Evolutionary conservation across 2,329 filamentous ascomycete species (phyloP).

Genomic region (Coniochaeta prunicola): DNA sequence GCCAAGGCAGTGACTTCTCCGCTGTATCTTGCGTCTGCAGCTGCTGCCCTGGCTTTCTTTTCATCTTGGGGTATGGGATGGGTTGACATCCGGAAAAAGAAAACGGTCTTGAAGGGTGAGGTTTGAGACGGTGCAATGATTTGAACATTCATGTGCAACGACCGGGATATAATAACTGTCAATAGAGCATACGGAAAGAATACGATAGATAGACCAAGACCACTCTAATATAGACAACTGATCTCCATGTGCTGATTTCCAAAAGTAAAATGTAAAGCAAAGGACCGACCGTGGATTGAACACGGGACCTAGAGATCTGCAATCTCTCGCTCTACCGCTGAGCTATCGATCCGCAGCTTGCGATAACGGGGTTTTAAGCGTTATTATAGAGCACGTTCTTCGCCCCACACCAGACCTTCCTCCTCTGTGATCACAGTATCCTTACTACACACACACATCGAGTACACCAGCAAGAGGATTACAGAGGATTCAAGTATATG

Average conservation of each 20-base stretch:
- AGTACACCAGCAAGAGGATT: too few relatives aligned
- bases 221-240: too few relatives aligned
- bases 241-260: too few relatives aligned
- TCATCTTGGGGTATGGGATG: slow-evolving; percentile 37
- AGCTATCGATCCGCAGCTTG: neutral
- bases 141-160: too few relatives aligned
- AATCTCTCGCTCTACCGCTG: neutral
- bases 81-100: slow-evolving; percentile 32
- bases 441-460: too few relatives aligned
- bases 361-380: neutral
- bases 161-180: too few relatives aligned
- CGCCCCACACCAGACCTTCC: neutral
- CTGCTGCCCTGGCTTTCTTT: slow-evolving; percentile 26
- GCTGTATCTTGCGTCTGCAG: slow-evolving; percentile 31
- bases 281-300: neutral
- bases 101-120: neutral
- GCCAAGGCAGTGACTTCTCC: slow-evolving; percentile 24
- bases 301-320: neutral
- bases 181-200: too few relatives aligned
- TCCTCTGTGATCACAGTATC: too few relatives aligned
- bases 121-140: too few relatives aligned
- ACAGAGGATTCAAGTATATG: too few relatives aligned
- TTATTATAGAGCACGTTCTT: neutral
- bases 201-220: too few relatives aligned
- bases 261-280: neutral